Base-by-base conservation (phyloP, 371 early-diverging fungal species). In the Mortierella sp. region DNA sequence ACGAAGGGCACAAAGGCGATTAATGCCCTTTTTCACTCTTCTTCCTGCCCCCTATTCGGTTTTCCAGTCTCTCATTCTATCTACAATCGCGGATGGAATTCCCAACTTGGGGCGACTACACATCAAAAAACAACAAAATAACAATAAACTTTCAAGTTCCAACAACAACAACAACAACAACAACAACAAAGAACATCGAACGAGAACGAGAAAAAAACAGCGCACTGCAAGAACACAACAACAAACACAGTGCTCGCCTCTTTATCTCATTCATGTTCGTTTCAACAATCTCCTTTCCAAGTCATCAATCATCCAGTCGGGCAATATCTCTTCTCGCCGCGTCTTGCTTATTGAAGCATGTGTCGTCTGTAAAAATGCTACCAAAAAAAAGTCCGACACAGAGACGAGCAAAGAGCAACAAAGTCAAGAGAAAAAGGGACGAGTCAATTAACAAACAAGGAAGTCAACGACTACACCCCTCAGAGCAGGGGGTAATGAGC, bases 1-100 rank as follows among this genome's bases (percentile, higher is more conserved):
- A 50, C 13, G 31, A 61, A 26, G 31, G 61, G 61, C 61, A 61
- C 61, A 61, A 61, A 61, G 61, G 61, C 61, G 34, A 31, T 34
- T 34, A 61, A 19, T 61, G 61, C 61, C 61, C 59, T 31, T 61
- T 61, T 61, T n/a, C n/a, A 3, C 19, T 57, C 26, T 14, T 28
- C 13, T 26, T 28, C 11, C 9, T 48, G 13, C 48, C 48, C 9
- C 14, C 48, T 53, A 24, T 59, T 46, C 19, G 5, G 8, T 34
- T 26, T 31, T 1, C 59, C 59, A 59, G 14, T 6, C 5, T 28
- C 34, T 34, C 61, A 16, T 34, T 50, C 50, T 50, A 50, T 50
- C 61, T 16, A 54, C 21, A 54, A 14, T 6, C 34, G 16, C 37
- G 61, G 34, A n/a, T 34, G 61, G 61, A 34, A 61, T 34, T 61